phyloP scores from a whole-genome alignment of 2,329 filamentous ascomycete species.

The Clarireedia sp. region DNA sequence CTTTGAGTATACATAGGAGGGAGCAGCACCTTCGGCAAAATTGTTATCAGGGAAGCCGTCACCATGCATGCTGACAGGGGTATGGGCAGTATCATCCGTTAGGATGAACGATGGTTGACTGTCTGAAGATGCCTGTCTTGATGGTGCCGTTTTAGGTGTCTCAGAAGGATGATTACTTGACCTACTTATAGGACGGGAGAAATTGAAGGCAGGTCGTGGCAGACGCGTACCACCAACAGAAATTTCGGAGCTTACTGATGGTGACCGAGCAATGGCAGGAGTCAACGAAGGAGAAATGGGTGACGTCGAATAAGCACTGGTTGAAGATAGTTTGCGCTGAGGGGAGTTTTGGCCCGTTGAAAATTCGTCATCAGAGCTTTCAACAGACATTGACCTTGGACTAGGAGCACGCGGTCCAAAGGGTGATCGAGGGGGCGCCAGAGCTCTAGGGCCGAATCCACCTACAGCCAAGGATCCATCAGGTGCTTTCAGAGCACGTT shows the following conservation, averaged over 20 bases:
- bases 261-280: slow-evolving; percentile 58
- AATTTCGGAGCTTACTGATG: slow-evolving; percentile 75
- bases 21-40: slow-evolving; percentile 41
- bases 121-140: slow-evolving; percentile 57
- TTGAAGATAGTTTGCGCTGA: slow-evolving; percentile 69
- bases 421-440: slow-evolving; percentile 39
- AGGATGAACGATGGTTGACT: slow-evolving; percentile 56
- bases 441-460: slow-evolving; percentile 33
- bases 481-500: slow-evolving; percentile 19
- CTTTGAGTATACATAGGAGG: slow-evolving; percentile 81
- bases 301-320: slow-evolving; percentile 55
- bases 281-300: slow-evolving; percentile 56
- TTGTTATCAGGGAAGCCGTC: slow-evolving; percentile 54
- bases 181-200: slow-evolving; percentile 81
- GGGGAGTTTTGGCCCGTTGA: slow-evolving; percentile 48
- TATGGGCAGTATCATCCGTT: slow-evolving; percentile 57
- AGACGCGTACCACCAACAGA: slow-evolving; percentile 54
- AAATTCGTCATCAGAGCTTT: slow-evolving; percentile 64
- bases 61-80: slow-evolving; percentile 64
- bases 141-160: slow-evolving; percentile 46
- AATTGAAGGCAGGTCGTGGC: slow-evolving; percentile 78
- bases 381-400: slow-evolving; percentile 52
- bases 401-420: slow-evolving; percentile 43
- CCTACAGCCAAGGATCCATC: slow-evolving; percentile 17
- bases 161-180: slow-evolving; percentile 40